A percentile compares a stretch with the other conserved stretches of the same genome.
Evolutionary conservation across 2,329 filamentous ascomycete species (phyloP).

Genomic region (Sodiomyces alkalinus): DNA sequence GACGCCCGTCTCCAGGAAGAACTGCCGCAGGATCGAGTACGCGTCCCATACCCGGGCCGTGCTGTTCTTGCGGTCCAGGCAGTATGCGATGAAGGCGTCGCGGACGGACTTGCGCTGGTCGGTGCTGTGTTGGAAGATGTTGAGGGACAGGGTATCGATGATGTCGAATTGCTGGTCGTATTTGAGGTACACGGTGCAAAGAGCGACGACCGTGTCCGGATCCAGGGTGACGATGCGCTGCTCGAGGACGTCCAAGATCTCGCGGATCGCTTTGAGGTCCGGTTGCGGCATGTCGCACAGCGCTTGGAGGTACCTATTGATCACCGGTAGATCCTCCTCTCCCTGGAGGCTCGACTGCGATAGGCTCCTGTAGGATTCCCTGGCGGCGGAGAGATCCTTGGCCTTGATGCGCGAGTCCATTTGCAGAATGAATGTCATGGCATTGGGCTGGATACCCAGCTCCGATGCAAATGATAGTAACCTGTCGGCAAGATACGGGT

Average conservation of each 20-base stretch:
- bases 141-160: constrained; percentile 65
- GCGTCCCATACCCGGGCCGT: constrained; percentile 49
- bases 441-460: constrained; percentile 50
- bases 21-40: constrained; percentile 50
- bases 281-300: constrained; percentile 45
- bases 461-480: constrained; percentile 53
- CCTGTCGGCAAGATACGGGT: constrained; percentile 58
- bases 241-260: constrained; percentile 59
- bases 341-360: constrained; percentile 31
- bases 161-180: constrained; percentile 66
- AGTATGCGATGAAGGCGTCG: constrained; percentile 51
- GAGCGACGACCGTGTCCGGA: constrained; percentile 55
- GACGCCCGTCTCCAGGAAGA: constrained; percentile 51
- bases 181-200: constrained; percentile 61
- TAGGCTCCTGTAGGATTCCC: constrained; percentile 47
- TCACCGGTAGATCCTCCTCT: constrained; percentile 42
- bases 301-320: constrained; percentile 59
- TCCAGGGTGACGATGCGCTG: constrained; percentile 55
- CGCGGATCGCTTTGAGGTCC: constrained; percentile 56
- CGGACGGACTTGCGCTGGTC: constrained; percentile 53
- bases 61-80: constrained; percentile 44
- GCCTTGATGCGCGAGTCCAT: constrained; percentile 62
- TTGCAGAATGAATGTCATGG: constrained; percentile 56
- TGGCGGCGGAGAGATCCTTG: constrained; percentile 56
- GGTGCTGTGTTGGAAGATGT: constrained; percentile 55